Conservation (phyloP, 495 filamentous ascomycete species). For the Tuber aestivum region DNA sequence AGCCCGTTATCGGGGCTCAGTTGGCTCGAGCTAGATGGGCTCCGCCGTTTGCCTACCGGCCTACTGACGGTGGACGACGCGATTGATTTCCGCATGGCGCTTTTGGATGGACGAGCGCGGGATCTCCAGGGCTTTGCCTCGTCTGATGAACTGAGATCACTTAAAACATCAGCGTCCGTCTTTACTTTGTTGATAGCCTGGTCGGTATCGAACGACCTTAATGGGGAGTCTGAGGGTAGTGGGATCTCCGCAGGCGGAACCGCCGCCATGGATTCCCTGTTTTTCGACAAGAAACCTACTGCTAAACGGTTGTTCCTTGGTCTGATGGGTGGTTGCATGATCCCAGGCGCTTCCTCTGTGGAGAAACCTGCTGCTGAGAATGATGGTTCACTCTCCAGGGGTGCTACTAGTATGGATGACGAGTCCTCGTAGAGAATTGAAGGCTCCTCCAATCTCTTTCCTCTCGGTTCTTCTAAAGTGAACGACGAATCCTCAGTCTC, state of each 20-base stretch:
- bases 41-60: slow-evolving; percentile 26
- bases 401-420: slow-evolving; percentile 43
- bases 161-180: slow-evolving; percentile 24
- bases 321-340: slow-evolving; percentile 41
- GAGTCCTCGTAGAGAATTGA: slow-evolving; percentile 50
- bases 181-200: slow-evolving; percentile 37
- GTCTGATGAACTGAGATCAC: slow-evolving; percentile 22
- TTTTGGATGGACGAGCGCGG: slow-evolving; percentile 27
- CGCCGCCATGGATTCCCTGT: slow-evolving; percentile 50
- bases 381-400: slow-evolving; percentile 44
- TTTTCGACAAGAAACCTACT: slow-evolving; percentile 81
- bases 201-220: slow-evolving; percentile 35
- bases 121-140: slow-evolving; percentile 31
- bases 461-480: slow-evolving; percentile 82
- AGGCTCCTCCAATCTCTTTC: slow-evolving; percentile 53
- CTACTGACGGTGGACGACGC: slow-evolving; percentile 12
- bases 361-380: slow-evolving; percentile 49
- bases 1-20: slow-evolving; percentile 33
- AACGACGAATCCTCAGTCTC: slow-evolving; percentile 70
- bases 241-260: slow-evolving; percentile 43
- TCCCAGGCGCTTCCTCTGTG: slow-evolving; percentile 47
- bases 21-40: slow-evolving; percentile 30
- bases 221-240: slow-evolving; percentile 52
- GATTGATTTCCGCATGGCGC: slow-evolving; percentile 31
- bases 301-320: slow-evolving; percentile 77